A percentile compares a stretch with the other conserved stretches of the same genome.
Conservation (phyloP, 2,329 filamentous ascomycete species). For the Penicillium sp. region DNA sequence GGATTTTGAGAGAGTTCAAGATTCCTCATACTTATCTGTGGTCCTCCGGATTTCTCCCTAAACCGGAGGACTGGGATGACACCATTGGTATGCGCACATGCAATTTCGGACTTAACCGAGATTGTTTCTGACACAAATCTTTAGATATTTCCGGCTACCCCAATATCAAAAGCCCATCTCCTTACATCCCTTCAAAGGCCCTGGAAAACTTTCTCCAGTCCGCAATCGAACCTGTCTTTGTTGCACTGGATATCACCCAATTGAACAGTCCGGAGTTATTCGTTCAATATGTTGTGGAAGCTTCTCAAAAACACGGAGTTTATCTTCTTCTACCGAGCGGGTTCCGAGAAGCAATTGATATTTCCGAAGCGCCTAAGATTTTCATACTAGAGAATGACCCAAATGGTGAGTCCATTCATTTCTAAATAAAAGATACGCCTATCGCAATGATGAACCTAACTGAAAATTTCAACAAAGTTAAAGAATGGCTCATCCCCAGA, state of each 20-base stretch:
- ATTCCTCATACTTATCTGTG: conserved; percentile 11
- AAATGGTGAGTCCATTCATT: not conserved
- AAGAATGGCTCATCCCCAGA: not conserved
- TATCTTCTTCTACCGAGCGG: not conserved
- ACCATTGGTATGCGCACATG: not conserved
- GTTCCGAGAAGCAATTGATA: not conserved
- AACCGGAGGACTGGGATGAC: conserved; percentile 4
- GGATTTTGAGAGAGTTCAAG: not conserved
- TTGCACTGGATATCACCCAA: not conserved
- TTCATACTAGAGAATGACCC: not conserved
- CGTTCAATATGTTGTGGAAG: not conserved
- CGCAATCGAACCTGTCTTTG: not conserved
- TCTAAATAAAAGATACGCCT: not conserved
- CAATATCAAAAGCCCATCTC: too few species aligned
- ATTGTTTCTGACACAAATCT: not conserved
- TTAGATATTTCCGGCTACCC: not conserved
- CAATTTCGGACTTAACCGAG: not conserved
- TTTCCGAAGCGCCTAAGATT: not conserved
- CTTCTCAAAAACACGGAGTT: not conserved
- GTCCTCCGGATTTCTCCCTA: not conserved
- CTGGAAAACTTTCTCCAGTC: not conserved
- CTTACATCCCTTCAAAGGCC: not conserved
- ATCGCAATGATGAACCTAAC: not conserved
- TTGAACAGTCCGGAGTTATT: not conserved
- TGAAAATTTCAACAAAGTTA: not conserved